Evolutionary conservation across 2,329 filamentous ascomycete genomes (phyloP).

Genomic region (Colletotrichum eremochloae): DNA sequence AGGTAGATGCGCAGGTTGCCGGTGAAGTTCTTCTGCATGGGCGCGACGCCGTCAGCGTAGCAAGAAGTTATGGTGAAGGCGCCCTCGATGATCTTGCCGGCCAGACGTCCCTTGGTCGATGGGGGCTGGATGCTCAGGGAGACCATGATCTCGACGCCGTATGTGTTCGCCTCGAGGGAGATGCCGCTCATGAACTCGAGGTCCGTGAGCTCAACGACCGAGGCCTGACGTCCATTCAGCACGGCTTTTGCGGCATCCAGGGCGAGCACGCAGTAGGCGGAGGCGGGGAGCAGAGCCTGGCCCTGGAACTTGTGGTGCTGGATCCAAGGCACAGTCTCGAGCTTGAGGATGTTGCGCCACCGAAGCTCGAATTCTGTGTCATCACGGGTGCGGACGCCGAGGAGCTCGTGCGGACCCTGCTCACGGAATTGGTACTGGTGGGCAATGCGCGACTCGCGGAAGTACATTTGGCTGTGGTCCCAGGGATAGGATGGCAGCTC

Average conservation of each 20-base stretch:
- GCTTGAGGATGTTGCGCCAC: conserved; percentile 45
- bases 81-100: conserved; percentile 35
- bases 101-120: conserved; percentile 36
- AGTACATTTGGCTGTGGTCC: conserved; percentile 54
- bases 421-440: conserved; percentile 48
- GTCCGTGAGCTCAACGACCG: conserved; percentile 50
- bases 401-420: conserved; percentile 54
- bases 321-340: conserved; percentile 52
- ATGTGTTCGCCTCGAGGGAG: conserved; percentile 46
- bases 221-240: conserved; percentile 45
- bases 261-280: conserved; percentile 59
- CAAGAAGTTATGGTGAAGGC: conserved; percentile 41
- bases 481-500: conserved; percentile 55
- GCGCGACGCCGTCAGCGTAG: conserved; percentile 36
- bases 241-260: conserved; percentile 56
- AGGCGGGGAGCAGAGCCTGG: conserved; percentile 59
- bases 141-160: conserved; percentile 46
- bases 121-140: conserved; percentile 42
- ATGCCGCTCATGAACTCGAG: conserved; percentile 52
- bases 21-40: conserved; percentile 42
- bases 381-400: conserved; percentile 33
- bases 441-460: conserved; percentile 50
- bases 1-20: conserved; percentile 44
- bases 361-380: conserved; percentile 34
- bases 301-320: conserved; percentile 52